Evolutionary conservation across 164 flowering plant species (phyloP), one percentile per base, ranked within the genome.

Genomic region (Tinospora cordifolia): DNA sequence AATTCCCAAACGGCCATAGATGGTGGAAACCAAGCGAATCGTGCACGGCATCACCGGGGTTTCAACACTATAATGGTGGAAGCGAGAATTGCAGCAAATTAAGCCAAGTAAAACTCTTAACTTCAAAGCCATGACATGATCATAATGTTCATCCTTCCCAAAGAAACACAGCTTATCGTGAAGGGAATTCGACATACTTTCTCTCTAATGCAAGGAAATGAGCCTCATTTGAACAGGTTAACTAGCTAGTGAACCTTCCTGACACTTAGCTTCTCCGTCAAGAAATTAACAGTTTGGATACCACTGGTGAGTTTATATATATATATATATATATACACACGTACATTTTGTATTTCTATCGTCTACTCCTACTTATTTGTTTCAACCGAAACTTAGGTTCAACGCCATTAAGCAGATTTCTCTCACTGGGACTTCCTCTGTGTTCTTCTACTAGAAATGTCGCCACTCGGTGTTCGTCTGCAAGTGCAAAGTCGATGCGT

Each of bases 401-500:
- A 12, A 17, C 19, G 19, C 3, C 54, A 4, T 30, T 30, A 30
- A 2, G 3, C 36, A 4, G 4, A n/a, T n/a, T 30, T 30, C 36
- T 30, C 19, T 47, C 54, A 47, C 54, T 13, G 19, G 54, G 54
- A 47, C 14, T 47, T 47, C 14, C 11, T 47, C 19, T 47, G n/a
- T n/a, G n/a, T n/a, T 30, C 36, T 30, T 30, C 36, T 30, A 1
- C 4, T 30, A 30, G 60, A 51, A 30, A 72, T 74, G 76, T 41
- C 78, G 21, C 63, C 75, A 27, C 58, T 38, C 1, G 71, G 65
- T 17, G 78, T 79, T 69, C 67, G 69, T 26, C 68, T 82, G 62
- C 66, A 67, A 17, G 27, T 69, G 22, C 75, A 77, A 64, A 75
- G 78, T 22, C 24, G 21, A 38, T 63, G 76, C 76, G 83, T 81